Evolutionary conservation across 768 basidiomycete species (phyloP).

Genomic region (Hysterangium stoloniferum): DNA sequence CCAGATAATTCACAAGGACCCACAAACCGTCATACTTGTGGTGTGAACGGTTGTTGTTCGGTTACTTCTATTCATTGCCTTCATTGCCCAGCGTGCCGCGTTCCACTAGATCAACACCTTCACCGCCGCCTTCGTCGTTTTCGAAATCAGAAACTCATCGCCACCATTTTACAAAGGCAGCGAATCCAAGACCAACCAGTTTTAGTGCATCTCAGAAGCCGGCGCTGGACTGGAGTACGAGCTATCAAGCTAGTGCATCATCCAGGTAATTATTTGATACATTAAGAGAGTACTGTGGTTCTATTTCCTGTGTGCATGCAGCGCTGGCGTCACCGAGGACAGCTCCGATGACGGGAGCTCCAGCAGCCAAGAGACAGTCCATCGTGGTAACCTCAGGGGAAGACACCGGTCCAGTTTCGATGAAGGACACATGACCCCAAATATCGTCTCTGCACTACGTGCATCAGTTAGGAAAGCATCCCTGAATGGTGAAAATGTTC

Average conservation of each 20-base stretch:
- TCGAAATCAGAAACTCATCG: conserved; percentile 33
- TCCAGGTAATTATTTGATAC: conserved; percentile 48
- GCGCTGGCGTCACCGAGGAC: conserved; percentile 34
- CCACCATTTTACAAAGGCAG: conserved; percentile 10
- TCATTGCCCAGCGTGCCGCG: conserved; percentile 57
- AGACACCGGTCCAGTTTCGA: conserved; percentile 3
- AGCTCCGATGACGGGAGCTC: conserved; percentile 39
- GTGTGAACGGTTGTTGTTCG: background rate
- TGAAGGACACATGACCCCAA: background rate
- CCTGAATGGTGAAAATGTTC: too few species aligned
- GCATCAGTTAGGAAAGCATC: background rate
- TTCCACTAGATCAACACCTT: conserved; percentile 64
- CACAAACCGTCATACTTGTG: background rate
- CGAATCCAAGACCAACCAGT: conserved; percentile 2
- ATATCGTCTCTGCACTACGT: background rate
- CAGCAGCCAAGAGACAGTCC: conserved; percentile 9
- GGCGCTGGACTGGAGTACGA: conserved; percentile 70
- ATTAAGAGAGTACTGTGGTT: conserved; percentile 4
- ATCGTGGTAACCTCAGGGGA: conserved; percentile 3
- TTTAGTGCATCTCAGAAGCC: conserved; percentile 17
- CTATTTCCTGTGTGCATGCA: conserved; percentile 2
- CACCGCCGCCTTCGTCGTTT: conserved; percentile 47
- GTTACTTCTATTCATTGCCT: background rate
- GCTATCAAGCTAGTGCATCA: conserved; percentile 73
- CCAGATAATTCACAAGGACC: too few species aligned